Evolutionary conservation across 2,329 filamentous ascomycete genomes (phyloP).

Genomic region (Diaporthe eres): DNA sequence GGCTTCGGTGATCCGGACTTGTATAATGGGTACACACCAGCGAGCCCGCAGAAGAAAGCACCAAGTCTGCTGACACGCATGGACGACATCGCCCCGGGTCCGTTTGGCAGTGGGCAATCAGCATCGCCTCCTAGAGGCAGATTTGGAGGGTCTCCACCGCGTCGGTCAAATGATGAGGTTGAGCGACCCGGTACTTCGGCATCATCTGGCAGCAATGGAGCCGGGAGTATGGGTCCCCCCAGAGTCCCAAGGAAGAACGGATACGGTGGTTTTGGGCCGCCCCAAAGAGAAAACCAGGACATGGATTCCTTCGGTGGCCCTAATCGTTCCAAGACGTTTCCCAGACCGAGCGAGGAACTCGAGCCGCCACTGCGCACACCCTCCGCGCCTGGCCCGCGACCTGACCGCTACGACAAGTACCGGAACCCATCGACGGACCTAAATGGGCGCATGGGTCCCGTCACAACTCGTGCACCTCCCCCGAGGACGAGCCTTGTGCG

Average conservation of each 20-base stretch:
- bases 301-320: conserved; percentile 53
- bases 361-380: conserved; percentile 60
- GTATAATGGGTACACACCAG: conserved; percentile 60
- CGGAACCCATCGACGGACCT: conserved; percentile 48
- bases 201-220: conserved; percentile 51
- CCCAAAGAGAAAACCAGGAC: conserved; percentile 55
- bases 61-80: conserved; percentile 70
- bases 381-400: conserved; percentile 62
- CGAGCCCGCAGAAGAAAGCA: conserved; percentile 61
- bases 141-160: conserved; percentile 31
- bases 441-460: conserved; percentile 55
- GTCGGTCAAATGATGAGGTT: conserved; percentile 39
- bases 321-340: conserved; percentile 68
- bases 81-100: conserved; percentile 76
- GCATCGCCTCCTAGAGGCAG: conserved; percentile 37
- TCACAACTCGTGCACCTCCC: conserved; percentile 66
- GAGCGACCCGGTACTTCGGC: conserved; percentile 51
- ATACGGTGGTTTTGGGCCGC: conserved; percentile 71
- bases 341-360: conserved; percentile 54
- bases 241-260: conserved; percentile 64
- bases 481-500: conserved; percentile 65
- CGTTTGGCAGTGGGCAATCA: conserved; percentile 64
- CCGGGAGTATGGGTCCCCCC: conserved; percentile 52
- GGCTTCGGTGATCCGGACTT: conserved; percentile 58
- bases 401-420: conserved; percentile 55